A percentile compares a stretch with the other conserved stretches of the same genome.
phyloP scores from a whole-genome alignment of 1,139 yeast genomes.

The Candida sanyaensis region DNA sequence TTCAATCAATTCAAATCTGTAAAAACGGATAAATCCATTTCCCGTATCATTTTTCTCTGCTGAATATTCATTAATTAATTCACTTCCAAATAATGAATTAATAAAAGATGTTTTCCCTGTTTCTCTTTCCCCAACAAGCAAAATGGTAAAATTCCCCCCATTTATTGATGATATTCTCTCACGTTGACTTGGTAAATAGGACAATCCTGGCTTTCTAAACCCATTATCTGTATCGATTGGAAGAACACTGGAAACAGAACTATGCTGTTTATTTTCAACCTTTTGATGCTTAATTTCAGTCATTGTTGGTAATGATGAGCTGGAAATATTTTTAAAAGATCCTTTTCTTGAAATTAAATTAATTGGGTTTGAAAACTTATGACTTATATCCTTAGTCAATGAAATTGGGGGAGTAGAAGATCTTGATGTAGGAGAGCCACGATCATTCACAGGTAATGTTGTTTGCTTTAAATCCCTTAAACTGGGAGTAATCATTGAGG shows the following conservation, averaged over 20 bases:
- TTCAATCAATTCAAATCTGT: conserved; percentile 50
- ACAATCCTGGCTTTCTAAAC: conserved; percentile 21
- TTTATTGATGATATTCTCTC: conserved; percentile 19
- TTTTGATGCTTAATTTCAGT: neutral
- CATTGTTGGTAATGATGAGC: neutral
- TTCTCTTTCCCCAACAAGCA: conserved; percentile 79
- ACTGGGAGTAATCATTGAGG: neutral
- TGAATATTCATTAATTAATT: conserved; percentile 12
- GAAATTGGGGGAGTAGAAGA: neutral
- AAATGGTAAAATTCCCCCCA: conserved; percentile 52
- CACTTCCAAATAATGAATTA: conserved; percentile 47
- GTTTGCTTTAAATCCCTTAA: neutral
- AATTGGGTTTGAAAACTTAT: conserved; percentile 2
- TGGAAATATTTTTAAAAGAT: neutral
- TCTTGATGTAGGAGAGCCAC: neutral
- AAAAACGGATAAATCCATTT: conserved; percentile 18
- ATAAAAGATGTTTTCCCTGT: conserved; percentile 83
- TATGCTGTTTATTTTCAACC: neutral
- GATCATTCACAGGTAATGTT: neutral
- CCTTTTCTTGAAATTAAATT: neutral
- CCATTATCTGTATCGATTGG: neutral
- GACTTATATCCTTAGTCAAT: neutral
- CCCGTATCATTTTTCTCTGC: conserved; percentile 8
- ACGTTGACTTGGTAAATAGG: conserved; percentile 28
- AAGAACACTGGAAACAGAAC: neutral